A percentile compares a stretch with the other conserved stretches of the same genome.
These are phyloP conservation scores for Medicago truncatula DNA, from an alignment of 306 rosid genomes.

Conservation along the genomic window DNA sequence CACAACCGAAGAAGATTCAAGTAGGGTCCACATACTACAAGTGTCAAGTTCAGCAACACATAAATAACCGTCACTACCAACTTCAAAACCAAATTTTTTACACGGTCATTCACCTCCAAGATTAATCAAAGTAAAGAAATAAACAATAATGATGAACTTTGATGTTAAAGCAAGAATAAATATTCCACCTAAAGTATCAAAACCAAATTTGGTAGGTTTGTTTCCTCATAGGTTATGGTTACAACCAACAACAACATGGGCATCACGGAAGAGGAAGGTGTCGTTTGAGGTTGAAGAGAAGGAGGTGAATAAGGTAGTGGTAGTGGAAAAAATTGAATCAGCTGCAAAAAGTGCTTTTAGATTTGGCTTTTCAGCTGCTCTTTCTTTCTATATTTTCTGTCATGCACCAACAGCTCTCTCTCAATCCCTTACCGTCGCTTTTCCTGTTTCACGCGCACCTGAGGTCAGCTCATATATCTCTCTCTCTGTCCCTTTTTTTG, in stretches of 20 bases:
- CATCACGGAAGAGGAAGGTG: constrained; percentile 39
- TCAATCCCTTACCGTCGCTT: constrained; percentile 93
- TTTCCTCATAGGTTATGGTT: constrained; percentile 43
- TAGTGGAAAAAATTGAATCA: constrained; percentile 42
- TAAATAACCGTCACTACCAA: constrained; percentile 9
- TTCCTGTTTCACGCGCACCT: constrained; percentile 88
- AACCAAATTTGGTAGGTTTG: constrained; percentile 40
- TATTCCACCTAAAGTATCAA: constrained; percentile 34
- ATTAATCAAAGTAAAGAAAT: background rate
- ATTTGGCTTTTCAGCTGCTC: constrained; percentile 68
- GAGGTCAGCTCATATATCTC: constrained; percentile 57
- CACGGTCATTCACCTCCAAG: background rate
- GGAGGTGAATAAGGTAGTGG: background rate
- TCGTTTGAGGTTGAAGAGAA: background rate
- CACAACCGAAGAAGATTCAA: constrained; percentile 47
- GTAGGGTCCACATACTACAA: constrained; percentile 39
- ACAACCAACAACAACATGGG: constrained; percentile 24
- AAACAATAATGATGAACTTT: constrained; percentile 39
- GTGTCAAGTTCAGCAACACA: constrained; percentile 6
- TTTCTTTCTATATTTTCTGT: constrained; percentile 58
- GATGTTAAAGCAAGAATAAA: constrained; percentile 41
- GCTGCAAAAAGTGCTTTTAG: constrained; percentile 56
- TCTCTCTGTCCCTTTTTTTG: background rate
- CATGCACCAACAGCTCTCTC: constrained; percentile 70
- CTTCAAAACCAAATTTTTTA: background rate